Conservation (phyloP, 2,329 filamentous ascomycete species). For the Lasiodiplodia citricola region DNA sequence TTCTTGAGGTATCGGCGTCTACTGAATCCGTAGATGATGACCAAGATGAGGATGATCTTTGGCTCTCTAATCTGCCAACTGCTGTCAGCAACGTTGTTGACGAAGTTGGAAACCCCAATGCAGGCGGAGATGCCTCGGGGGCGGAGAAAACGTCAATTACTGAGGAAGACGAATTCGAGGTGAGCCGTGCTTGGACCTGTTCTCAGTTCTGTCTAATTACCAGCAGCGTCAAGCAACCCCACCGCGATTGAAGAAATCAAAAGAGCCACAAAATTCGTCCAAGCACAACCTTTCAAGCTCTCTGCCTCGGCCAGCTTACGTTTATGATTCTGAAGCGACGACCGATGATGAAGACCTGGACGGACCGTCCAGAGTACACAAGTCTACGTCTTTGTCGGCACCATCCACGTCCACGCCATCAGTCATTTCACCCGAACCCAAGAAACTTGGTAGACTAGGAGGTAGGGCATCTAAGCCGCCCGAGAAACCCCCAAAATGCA, state of each 20-base stretch:
- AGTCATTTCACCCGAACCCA: neutral
- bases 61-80: conserved; percentile 3
- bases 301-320: neutral
- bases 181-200: neutral
- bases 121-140: neutral
- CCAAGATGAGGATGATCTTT: neutral
- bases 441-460: conserved; percentile 15
- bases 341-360: conserved; percentile 50
- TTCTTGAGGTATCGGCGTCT: neutral
- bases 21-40: neutral
- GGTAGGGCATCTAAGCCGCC: neutral
- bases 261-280: neutral
- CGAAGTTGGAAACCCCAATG: neutral
- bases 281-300: neutral
- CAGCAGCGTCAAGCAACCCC: conserved; percentile 23
- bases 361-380: conserved; percentile 30
- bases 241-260: conserved; percentile 9
- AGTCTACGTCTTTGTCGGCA: neutral
- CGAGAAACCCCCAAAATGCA: neutral
- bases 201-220: neutral
- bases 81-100: neutral
- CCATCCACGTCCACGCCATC: neutral
- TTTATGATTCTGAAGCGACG: conserved; percentile 38
- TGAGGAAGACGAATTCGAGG: conserved; percentile 18
- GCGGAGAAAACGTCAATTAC: neutral